Evolutionary conservation across 2,329 filamentous ascomycete species (phyloP).

Genomic region (Fusarium brachygibbosum): DNA sequence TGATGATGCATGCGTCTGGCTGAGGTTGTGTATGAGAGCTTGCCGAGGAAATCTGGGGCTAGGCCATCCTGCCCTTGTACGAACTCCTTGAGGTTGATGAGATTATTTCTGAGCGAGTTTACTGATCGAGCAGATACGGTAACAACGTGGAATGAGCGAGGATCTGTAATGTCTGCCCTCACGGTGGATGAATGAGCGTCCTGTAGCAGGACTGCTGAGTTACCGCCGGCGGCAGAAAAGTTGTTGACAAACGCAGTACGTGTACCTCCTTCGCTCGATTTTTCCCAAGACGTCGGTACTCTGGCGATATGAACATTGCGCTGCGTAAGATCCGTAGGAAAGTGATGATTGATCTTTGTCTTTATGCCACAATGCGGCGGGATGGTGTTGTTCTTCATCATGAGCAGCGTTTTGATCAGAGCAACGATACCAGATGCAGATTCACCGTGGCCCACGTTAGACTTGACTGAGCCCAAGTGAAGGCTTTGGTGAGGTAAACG

Average conservation of each 20-base stretch:
- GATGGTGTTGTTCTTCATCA: constrained; percentile 7
- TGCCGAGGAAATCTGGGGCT: not conserved
- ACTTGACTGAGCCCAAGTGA: constrained; percentile 73
- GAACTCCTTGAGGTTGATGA: not conserved
- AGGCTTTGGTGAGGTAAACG: constrained; percentile 65
- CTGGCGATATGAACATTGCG: constrained; percentile 6
- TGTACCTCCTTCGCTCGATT: constrained; percentile 26
- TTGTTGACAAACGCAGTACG: constrained; percentile 5
- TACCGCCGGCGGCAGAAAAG: constrained; percentile 6
- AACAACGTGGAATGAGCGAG: not conserved
- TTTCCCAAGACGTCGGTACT: not conserved
- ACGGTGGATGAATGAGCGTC: not conserved
- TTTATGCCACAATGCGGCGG: constrained; percentile 45
- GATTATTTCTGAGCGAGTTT: not conserved
- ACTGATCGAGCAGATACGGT: not conserved
- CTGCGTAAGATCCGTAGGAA: not conserved
- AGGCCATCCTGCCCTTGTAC: not conserved
- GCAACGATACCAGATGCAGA: constrained; percentile 5
- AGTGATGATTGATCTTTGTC: constrained; percentile 9
- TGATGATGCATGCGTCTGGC: constrained; percentile 8
- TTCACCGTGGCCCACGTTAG: constrained; percentile 72
- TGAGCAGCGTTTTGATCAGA: constrained; percentile 3
- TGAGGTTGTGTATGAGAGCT: constrained; percentile 3
- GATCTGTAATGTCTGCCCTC: not conserved
- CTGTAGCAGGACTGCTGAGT: not conserved